Evolutionary conservation across 805 yeast species (phyloP).

Genomic region (Ogataea pini): DNA sequence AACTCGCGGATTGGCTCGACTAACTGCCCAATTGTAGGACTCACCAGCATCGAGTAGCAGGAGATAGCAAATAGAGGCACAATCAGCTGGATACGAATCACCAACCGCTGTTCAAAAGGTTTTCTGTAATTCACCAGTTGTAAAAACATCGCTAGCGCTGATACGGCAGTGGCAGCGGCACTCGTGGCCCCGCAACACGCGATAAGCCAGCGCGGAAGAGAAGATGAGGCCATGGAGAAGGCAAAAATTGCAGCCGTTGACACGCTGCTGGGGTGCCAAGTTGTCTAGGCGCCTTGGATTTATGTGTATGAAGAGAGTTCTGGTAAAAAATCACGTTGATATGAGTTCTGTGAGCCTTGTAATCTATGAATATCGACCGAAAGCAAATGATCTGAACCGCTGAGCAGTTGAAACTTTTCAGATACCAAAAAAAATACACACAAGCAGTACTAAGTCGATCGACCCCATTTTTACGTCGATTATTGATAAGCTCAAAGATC

Average conservation of each 20-base stretch:
- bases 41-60: conserved; percentile 58
- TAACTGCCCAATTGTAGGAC: conserved; percentile 45
- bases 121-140: conserved; percentile 78
- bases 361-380: background rate
- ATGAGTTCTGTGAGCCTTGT: background rate
- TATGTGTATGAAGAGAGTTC: too few relatives aligned
- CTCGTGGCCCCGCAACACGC: conserved; percentile 28
- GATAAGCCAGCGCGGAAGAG: conserved; percentile 18
- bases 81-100: conserved; percentile 77
- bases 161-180: conserved; percentile 38
- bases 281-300: too few relatives aligned
- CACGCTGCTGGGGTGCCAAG: background rate
- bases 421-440: background rate
- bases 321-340: too few relatives aligned
- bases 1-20: conserved; percentile 82
- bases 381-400: background rate
- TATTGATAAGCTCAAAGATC: background rate
- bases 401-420: conserved; percentile 1
- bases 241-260: background rate
- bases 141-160: conserved; percentile 45
- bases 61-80: conserved; percentile 79
- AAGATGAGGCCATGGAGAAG: background rate
- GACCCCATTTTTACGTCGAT: background rate
- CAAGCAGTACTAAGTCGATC: background rate
- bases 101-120: conserved; percentile 83